Evolutionary conservation across 2,329 filamentous ascomycete species (phyloP), one percentile per base, ranked within the genome.

Genomic region (Aspergillus floridensis): DNA sequence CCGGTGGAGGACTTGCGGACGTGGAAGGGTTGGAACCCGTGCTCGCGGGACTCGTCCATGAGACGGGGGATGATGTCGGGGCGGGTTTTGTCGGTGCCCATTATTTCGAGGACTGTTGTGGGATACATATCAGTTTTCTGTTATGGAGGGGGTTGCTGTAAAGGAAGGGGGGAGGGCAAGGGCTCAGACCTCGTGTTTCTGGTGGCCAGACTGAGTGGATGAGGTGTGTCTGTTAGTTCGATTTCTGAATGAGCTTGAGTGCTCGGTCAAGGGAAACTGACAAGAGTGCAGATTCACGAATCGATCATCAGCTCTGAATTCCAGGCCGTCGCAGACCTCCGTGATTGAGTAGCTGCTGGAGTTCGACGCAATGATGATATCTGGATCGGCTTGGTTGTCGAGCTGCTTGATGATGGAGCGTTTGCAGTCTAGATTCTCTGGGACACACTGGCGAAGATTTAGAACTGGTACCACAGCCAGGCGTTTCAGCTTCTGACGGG

Each of bases 341-440:
- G 70, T 68, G 21, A 77, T 79, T 6, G 74, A 73, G 61, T 79
- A 80, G 53, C 79, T 81, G 59, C 79, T 80, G 0, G 80, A 81
- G 55, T 82, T 82, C 0, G 78, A 80, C 0, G 77, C 79, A 49
- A 82, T 74, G 5, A 81, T 76, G 0, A 74, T 74, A 0, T 74
- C 69, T 0, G 67, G 58, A 0, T 68, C 64, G 0, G 79, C 72
- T 1, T 76, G 50, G 1, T 68, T 58, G 61, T 81, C 80, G 2
- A 82, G 67, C 22, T 80, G 65, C 0, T 60, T 48, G 24, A 82
- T 73, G 4, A 79, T 67, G 2, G 70, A 63, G 49, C 68, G 73
- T 61, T 82, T 82, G n/a, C 80, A 65, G 0, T 67, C 47, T 7
- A 81, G 65, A 26, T 70, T 69, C 60, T 82, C 80, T 0, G 80